Base-by-base conservation (phyloP, 2,329 filamentous ascomycete genomes). In the Teratosphaeria viscida region DNA sequence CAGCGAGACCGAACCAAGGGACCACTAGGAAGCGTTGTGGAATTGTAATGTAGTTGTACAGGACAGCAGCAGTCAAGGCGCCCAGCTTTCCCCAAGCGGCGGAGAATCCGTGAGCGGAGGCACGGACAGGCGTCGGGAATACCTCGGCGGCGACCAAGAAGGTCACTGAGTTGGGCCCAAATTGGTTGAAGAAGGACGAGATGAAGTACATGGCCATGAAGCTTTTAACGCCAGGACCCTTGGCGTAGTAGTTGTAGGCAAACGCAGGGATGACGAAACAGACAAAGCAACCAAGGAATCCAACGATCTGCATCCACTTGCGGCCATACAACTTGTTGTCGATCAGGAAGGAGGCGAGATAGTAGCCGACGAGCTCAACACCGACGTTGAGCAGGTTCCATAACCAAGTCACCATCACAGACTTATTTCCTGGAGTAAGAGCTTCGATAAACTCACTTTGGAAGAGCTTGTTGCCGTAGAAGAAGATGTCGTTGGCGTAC, bases 131-230 rank as follows among this genome's bases (percentile, higher is more conserved):
- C 0, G 92, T 96, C 10, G 92, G 92, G 81, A 90, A 97, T n/a
- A 96, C 90, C 74, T 97, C 92, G 52, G 90, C 92, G 52, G 92
- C 92, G 39, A 95, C 89, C 66, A 97, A 84, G 88, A 97, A 97
- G 63, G 92, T 96, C 69, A 96, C 91, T 54, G 85, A 87, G 82
- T 97, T 97, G 75, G 92, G 92, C 12, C 92, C 92, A 71, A 97
- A 97, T 74, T 97, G 92, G 82, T 96, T 96, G 86, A 97, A 97
- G 81, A 97, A 97, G 27, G 90, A 95, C 7, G 90, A 95, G 67
- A 97, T 75, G 78, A 96, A 96, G 82, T 96, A 96, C 90, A 97
- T 96, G 72, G 92, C 85, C 79, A 96, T 92, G 86, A 97, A 97
- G n/a, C 82, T 79, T 70, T 90, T 85, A 73, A 96, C 87, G 68